phyloP scores from a whole-genome alignment of 345 rosid species.

The Gossypium turneri region DNA sequence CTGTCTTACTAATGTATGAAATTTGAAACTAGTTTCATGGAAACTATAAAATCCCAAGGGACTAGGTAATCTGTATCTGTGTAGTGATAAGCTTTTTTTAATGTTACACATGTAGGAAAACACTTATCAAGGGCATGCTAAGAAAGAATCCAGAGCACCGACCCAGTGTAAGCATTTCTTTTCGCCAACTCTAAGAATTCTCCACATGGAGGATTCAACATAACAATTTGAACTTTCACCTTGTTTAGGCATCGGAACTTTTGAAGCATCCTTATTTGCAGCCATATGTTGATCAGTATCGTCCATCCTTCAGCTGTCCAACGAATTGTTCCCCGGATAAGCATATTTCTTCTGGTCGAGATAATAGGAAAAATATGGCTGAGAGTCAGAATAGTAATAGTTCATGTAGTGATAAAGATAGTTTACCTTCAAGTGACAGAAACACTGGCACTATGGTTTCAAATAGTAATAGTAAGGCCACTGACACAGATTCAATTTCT shows the following conservation, averaged over 20 bases:
- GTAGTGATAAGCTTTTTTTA: constrained; percentile 7
- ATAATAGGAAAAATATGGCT: constrained; percentile 61
- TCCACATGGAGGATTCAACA: constrained; percentile 14
- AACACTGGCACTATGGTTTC: constrained; percentile 29
- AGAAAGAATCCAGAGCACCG: constrained; percentile 97
- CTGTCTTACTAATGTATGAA: not conserved
- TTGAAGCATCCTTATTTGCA: constrained; percentile 97
- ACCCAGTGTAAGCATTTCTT: constrained; percentile 63
- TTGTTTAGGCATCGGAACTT: constrained; percentile 77
- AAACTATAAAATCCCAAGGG: not conserved
- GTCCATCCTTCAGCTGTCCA: constrained; percentile 47
- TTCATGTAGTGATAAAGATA: constrained; percentile 76
- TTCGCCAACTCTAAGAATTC: constrained; percentile 18
- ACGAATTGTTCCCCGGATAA: constrained; percentile 48
- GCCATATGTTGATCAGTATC: constrained; percentile 76
- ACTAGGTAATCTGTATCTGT: not conserved
- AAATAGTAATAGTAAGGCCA: constrained; percentile 42
- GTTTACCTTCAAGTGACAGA: constrained; percentile 60
- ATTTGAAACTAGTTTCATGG: not conserved
- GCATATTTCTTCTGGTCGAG: constrained; percentile 39
- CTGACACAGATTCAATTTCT: constrained; percentile 54
- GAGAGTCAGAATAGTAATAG: constrained; percentile 92
- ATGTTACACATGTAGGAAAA: constrained; percentile 51
- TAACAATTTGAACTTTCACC: constrained; percentile 19
- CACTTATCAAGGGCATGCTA: constrained; percentile 89